Base-by-base conservation (phyloP, 306 rosid species). In the Prunus mongolica region DNA sequence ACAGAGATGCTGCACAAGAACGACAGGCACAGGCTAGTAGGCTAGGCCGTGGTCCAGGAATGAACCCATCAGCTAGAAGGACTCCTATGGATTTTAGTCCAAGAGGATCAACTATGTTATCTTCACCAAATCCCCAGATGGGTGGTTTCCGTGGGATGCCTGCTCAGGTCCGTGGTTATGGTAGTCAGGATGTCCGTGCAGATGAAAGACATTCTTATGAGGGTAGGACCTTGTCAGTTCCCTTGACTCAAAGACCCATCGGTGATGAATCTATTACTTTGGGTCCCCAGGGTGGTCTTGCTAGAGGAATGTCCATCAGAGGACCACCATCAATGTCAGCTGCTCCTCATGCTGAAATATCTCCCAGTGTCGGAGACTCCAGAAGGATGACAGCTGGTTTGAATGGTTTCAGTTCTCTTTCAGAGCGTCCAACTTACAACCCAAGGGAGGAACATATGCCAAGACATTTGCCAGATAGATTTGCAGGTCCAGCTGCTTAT, bases 281-380 rank as follows among this genome's bases (percentile, higher is more conserved):
- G 87, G 99, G 90, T 16, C 99, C 99, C 65, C 97, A 93, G 69
- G 98, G 97, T 81, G 96, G 99, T 79, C 96, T 96, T 73, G 99
- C 91, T 14, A 84, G 89, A 87, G 99, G 97, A 82, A 96, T 96
- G 98, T 89, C 98, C 76, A 78, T 56, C 22, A 91, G 97, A 84
- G 99, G 98, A 73, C 78, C 96, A 55, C 84, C 88, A 28, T 74
- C 89, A 62, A 71, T 86, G 75, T 69, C 93, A 20, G 49, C 83
- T 75, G 56, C 86, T 5, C 61, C 89, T 11, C 69, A 58, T 45
- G 70, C 89, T 69, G 97, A 93, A 66, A 58, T 71, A 46, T 57
- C 77, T 61, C 60, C 86, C 25, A 60, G 65, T 71, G 67, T 71
- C 72, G 87, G 81, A 45, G 96, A 90, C 50, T 64, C 89, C 49